phyloP scores from a whole-genome alignment of 2,329 filamentous ascomycete genomes.

The Pseudogymnoascus destructans region DNA sequence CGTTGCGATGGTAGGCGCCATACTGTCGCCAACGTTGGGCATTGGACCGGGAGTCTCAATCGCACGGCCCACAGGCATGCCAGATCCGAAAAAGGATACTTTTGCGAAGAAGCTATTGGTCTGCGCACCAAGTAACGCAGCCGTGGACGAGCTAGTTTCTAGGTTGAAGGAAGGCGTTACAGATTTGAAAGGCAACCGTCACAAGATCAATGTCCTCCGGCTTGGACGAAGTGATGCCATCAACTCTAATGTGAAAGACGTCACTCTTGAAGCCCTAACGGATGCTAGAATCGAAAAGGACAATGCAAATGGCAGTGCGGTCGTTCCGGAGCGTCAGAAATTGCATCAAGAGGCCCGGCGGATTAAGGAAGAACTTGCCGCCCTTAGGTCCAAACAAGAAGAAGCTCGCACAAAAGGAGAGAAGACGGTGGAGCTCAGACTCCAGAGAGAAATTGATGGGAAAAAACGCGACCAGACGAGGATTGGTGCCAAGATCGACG shows the following conservation, averaged over 20 bases:
- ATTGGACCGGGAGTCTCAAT: conserved; percentile 32
- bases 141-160: conserved; percentile 89
- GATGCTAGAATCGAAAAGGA: conserved; percentile 55
- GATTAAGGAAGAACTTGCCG: conserved; percentile 62
- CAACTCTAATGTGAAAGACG: conserved; percentile 75
- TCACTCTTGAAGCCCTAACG: conserved; percentile 87
- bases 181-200: conserved; percentile 55
- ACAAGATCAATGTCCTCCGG: conserved; percentile 76
- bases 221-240: conserved; percentile 86
- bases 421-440: conserved; percentile 33
- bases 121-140: conserved; percentile 96
- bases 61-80: conserved; percentile 26
- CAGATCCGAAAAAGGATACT: conserved; percentile 26
- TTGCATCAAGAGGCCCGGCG: conserved; percentile 51
- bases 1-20: conserved; percentile 81
- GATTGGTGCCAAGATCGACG: conserved; percentile 75
- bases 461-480: conserved; percentile 63
- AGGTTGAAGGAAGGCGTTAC: conserved; percentile 80
- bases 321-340: conserved; percentile 40
- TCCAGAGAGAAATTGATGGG: conserved; percentile 66
- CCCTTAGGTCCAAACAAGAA: conserved; percentile 59
- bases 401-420: conserved; percentile 46
- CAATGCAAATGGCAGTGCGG: conserved; percentile 43
- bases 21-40: conserved; percentile 50
- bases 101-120: conserved; percentile 75